phyloP scores from a whole-genome alignment of 2,329 filamentous ascomycete species.

The Mollisia scopiformis region DNA sequence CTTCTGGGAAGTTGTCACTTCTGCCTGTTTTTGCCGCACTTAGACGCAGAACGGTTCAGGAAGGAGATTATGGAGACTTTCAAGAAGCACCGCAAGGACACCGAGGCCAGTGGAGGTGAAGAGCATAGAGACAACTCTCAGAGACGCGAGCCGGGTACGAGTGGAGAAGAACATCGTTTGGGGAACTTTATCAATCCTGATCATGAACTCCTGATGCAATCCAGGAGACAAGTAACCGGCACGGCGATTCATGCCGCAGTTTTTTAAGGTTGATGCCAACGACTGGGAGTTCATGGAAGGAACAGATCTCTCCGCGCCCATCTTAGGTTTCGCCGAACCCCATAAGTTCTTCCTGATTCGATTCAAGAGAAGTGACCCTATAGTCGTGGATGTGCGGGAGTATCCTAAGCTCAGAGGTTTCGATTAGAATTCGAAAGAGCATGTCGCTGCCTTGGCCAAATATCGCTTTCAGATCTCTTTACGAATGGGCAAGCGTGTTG shows the following conservation, averaged over 20 bases:
- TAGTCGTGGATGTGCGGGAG: conserved; percentile 5
- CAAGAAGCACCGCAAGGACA: too few relatives aligned
- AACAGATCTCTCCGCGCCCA: neutral
- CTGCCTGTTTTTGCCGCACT: neutral
- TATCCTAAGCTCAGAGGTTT: conserved; percentile 9
- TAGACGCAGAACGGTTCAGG: neutral
- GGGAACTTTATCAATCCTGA: neutral
- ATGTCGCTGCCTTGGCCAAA: conserved; percentile 10
- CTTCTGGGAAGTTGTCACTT: neutral
- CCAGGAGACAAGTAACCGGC: too few relatives aligned
- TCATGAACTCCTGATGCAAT: neutral
- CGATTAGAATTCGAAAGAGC: conserved; percentile 9
- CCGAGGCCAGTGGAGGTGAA: too few relatives aligned
- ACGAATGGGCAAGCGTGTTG: neutral
- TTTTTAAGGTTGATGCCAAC: too few relatives aligned
- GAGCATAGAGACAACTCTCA: too few relatives aligned
- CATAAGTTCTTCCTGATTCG: conserved; percentile 22
- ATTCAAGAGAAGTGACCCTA: neutral
- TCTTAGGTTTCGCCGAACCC: conserved; percentile 3
- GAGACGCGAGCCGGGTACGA: too few relatives aligned
- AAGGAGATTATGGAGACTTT: too few relatives aligned
- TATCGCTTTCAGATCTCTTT: conserved; percentile 5
- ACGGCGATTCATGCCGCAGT: too few relatives aligned
- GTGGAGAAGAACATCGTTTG: neutral
- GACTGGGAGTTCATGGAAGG: conserved; percentile 18